phyloP scores from a whole-genome alignment of 768 basidiomycete species.

The Gymnopilus dilepis region DNA sequence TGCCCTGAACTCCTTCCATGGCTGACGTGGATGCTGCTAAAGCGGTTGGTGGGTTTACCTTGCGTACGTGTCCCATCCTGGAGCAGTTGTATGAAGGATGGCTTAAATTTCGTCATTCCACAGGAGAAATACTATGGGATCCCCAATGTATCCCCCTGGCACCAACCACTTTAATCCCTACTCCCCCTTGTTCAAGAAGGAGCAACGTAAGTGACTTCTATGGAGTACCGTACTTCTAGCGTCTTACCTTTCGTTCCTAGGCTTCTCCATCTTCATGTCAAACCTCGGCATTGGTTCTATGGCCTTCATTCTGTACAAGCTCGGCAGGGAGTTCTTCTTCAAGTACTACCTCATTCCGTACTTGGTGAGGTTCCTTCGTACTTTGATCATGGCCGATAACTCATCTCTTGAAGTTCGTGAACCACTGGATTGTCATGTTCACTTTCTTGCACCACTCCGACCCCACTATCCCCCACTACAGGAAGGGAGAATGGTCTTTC shows the following conservation, averaged over 20 bases:
- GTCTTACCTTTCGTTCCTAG: constrained; percentile 26
- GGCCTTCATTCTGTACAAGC: constrained; percentile 28
- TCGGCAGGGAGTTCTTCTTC: constrained; percentile 34
- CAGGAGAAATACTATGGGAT: constrained; percentile 52
- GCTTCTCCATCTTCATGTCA: constrained; percentile 44
- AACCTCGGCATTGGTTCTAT: constrained; percentile 34
- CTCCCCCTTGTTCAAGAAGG: constrained; percentile 46
- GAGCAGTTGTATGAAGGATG: background rate
- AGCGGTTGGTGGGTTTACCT: constrained; percentile 46
- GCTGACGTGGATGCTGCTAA: background rate
- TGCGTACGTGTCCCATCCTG: constrained; percentile 20
- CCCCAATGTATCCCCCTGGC: constrained; percentile 50
- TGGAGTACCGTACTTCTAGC: background rate
- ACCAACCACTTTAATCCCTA: constrained; percentile 49
- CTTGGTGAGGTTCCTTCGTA: constrained; percentile 36
- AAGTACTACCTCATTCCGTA: constrained; percentile 47
- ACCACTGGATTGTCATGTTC: constrained; percentile 57
- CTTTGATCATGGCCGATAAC: background rate
- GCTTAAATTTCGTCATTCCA: background rate
- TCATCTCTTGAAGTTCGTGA: constrained; percentile 35
- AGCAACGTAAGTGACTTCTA: constrained; percentile 36
- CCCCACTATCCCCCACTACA: constrained; percentile 60
- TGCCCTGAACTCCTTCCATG: background rate
- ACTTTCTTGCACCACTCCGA: constrained; percentile 67
- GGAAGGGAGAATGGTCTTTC: constrained; percentile 58